These are phyloP conservation scores for Epichloe amarillans DNA, from an alignment of 2,329 filamentous ascomycete genomes.

Conservation along the genomic window DNA sequence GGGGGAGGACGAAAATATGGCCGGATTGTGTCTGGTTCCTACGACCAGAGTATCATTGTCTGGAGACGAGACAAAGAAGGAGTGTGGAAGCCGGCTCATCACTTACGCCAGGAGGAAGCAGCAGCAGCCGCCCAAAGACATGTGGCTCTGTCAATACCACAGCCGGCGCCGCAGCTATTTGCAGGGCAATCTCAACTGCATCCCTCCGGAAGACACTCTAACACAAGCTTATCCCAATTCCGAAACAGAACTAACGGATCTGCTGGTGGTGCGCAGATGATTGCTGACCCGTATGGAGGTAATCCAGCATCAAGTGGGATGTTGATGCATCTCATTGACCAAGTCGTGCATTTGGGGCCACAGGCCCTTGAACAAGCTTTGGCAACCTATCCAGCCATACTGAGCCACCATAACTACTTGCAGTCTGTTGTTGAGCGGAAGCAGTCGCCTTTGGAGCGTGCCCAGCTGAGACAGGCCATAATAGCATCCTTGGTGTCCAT, in stretches of 20 bases:
- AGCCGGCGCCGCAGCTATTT: not conserved
- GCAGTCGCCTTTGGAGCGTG: conserved; percentile 31
- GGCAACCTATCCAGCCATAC: conserved; percentile 32
- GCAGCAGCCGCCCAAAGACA: conserved; percentile 33
- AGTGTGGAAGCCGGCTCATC: conserved; percentile 68
- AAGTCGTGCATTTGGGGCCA: conserved; percentile 36
- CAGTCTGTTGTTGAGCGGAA: conserved; percentile 39
- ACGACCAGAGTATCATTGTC: conserved; percentile 90
- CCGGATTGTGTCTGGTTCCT: conserved; percentile 93
- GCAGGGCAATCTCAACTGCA: not conserved
- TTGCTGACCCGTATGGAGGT: conserved; percentile 1
- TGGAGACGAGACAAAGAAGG: conserved; percentile 82
- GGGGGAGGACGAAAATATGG: conserved; percentile 87
- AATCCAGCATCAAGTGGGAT: conserved; percentile 19
- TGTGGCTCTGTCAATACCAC: conserved; percentile 4
- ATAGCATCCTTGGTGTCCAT: conserved; percentile 30
- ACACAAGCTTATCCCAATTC: not conserved
- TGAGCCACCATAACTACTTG: conserved; percentile 34
- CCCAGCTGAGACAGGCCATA: conserved; percentile 37
- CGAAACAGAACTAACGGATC: not conserved
- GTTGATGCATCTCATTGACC: conserved; percentile 39
- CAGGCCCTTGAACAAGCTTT: conserved; percentile 32
- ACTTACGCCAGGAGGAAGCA: conserved; percentile 62
- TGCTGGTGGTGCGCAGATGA: not conserved
- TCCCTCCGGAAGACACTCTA: not conserved